Conservation (phyloP, 495 filamentous ascomycete genomes). For the Penicillium macrosclerotiorum region DNA sequence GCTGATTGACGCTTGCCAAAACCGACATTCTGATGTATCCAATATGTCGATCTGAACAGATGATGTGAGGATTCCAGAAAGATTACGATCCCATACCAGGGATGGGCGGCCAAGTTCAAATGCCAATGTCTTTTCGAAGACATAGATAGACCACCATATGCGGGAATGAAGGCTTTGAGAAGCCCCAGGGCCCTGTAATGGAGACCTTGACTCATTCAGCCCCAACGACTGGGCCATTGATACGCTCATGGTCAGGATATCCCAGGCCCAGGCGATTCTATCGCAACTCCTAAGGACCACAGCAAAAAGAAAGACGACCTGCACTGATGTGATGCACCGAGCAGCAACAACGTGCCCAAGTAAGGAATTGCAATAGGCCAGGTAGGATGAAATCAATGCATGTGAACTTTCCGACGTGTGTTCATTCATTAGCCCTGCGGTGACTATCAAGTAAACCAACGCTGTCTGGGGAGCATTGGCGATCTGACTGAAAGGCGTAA, state of each 20-base stretch:
- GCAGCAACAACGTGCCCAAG: slow-evolving; percentile 7
- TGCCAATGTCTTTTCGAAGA: slow-evolving; percentile 9
- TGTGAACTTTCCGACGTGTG: not conserved
- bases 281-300: slow-evolving; percentile 12
- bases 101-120: slow-evolving; percentile 12
- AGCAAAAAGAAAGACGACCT: slow-evolving; percentile 7
- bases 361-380: slow-evolving; percentile 12
- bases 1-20: slow-evolving; percentile 3
- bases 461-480: not conserved
- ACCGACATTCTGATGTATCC: not conserved
- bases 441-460: slow-evolving; percentile 2
- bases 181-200: not conserved
- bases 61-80: not conserved
- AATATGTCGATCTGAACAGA: not conserved
- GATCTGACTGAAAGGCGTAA: not conserved
- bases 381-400: slow-evolving; percentile 3
- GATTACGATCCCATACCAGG: slow-evolving; percentile 9
- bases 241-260: slow-evolving; percentile 10
- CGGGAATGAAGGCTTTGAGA: not conserved
- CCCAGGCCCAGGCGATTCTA: slow-evolving; percentile 12
- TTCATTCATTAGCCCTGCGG: slow-evolving; percentile 1
- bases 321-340: slow-evolving; percentile 4
- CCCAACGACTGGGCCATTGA: slow-evolving; percentile 15
- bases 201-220: not conserved
- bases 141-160: slow-evolving; percentile 14